A percentile compares a stretch with the other conserved stretches of the same genome.
Conservation (phyloP, 2,329 filamentous ascomycete species). For the Stagonosporopsis rhizophila region DNA sequence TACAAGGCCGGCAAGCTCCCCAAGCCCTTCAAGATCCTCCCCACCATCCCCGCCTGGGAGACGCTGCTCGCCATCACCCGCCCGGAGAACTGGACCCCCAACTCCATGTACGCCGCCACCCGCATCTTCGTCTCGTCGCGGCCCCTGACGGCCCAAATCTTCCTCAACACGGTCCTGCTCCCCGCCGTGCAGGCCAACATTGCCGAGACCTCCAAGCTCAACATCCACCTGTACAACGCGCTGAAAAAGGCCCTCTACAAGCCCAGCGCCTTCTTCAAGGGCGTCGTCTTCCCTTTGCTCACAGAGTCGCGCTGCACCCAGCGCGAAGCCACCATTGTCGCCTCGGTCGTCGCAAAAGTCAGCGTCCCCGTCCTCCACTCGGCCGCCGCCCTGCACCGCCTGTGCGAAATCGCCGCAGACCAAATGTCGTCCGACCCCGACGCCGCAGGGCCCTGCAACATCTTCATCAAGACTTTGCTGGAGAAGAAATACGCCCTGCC, state of each 20-base stretch:
- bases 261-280: slow-evolving; percentile 95
- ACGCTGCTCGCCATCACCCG: slow-evolving; percentile 84
- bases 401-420: slow-evolving; percentile 93
- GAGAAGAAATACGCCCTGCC: slow-evolving; percentile 98
- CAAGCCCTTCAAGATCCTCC: slow-evolving; percentile 97
- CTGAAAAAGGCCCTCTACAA: slow-evolving; percentile 94
- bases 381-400: slow-evolving; percentile 85
- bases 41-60: slow-evolving; percentile 90
- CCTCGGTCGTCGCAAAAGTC: slow-evolving; percentile 81
- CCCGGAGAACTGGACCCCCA: slow-evolving; percentile 78
- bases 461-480: slow-evolving; percentile 90
- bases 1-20: slow-evolving; percentile 97
- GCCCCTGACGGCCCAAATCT: slow-evolving; percentile 79
- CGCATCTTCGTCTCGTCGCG: slow-evolving; percentile 90
- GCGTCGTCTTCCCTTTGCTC: slow-evolving; percentile 89
- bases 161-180: slow-evolving; percentile 85
- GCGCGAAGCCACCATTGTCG: slow-evolving; percentile 89
- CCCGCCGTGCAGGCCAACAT: slow-evolving; percentile 94
- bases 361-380: slow-evolving; percentile 92
- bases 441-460: slow-evolving; percentile 88
- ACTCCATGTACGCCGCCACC: slow-evolving; percentile 87
- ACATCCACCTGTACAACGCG: slow-evolving; percentile 92
- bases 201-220: slow-evolving; percentile 90
- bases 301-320: slow-evolving; percentile 86
- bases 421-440: slow-evolving; percentile 84